Evolutionary conservation across 805 yeast species (phyloP).

Genomic region (Hanseniaspora pseudoguilliermondii): DNA sequence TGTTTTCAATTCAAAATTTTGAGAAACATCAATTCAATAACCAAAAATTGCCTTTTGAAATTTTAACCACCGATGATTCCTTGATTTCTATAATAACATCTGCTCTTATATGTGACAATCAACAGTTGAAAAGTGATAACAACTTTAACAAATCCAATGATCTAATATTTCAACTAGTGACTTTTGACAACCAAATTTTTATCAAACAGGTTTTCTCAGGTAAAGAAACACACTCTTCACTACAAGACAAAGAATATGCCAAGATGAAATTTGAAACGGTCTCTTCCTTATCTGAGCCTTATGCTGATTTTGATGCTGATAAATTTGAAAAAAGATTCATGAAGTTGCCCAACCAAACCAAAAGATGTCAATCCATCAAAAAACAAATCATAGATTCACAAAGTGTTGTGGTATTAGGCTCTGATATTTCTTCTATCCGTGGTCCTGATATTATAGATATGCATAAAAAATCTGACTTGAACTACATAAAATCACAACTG

Average conservation of each 20-base stretch:
- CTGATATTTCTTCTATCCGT: background rate
- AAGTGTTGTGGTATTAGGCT: background rate
- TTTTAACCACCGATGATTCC: slow-evolving; percentile 24
- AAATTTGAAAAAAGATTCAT: slow-evolving; percentile 55
- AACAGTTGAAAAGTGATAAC: slow-evolving; percentile 32
- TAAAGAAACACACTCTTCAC: background rate
- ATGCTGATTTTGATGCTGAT: slow-evolving; percentile 54
- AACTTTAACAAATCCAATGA: slow-evolving; percentile 39
- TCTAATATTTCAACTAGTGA: slow-evolving; percentile 43
- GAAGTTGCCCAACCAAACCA: slow-evolving; percentile 37
- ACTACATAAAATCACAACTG: background rate
- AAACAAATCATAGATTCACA: background rate
- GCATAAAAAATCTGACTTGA: background rate
- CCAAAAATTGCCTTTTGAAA: slow-evolving; percentile 24
- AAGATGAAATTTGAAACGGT: slow-evolving; percentile 64
- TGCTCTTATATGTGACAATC: background rate
- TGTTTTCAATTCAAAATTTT: slow-evolving; percentile 40
- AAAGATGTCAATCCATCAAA: slow-evolving; percentile 1
- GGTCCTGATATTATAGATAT: slow-evolving; percentile 3
- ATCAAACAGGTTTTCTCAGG: slow-evolving; percentile 33
- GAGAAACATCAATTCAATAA: slow-evolving; percentile 39
- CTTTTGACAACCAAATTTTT: slow-evolving; percentile 65
- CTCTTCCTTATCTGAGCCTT: slow-evolving; percentile 62
- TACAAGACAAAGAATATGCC: slow-evolving; percentile 23
- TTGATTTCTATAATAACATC: slow-evolving; percentile 38